Base-by-base conservation (phyloP, 208 protist species). In the Trypanosoma rangeli region DNA sequence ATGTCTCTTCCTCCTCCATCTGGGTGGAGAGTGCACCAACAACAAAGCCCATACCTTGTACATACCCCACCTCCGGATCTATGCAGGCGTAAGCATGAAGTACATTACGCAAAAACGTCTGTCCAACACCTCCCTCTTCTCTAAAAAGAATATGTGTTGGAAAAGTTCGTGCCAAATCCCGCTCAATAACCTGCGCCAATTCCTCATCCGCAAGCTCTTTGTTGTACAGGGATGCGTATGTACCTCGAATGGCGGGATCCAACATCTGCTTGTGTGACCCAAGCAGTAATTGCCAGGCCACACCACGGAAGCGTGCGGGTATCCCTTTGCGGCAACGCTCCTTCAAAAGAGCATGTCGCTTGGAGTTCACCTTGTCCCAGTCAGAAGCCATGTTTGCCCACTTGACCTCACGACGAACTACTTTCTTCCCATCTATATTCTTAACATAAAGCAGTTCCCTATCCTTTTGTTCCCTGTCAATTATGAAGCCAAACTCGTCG, bases 41-140 rank as follows among this genome's bases (percentile, higher is more conserved):
- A 57, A 98, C 74, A 64, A 98, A 98, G 26, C 76, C 90, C 95
- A 98, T 98, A 22, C 95, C 95, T 74, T 98, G 95, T 67, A 94
- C 92, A 79, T 98, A 98, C 60, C 92, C 95, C 64, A 98, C 92
- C 77, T 97, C 87, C 7, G 93, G 93, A 70, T 98, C 90, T 28
- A 80, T 78, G 28, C 74, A 80, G 4, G 93, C 95, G 78, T 97
- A 98, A 22, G 94, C 93, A 74, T 92, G 85, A 1, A 98, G 85
- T 50, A 98, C 87, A 73, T 94, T 95, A 42, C 80, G 78, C 59
- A 98, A 76, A 42, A 93, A 90, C 7, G 79, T 87, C 74, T 97
- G 92, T 26, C 93, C 92, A 15, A 88, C 79, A 16, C 94, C 91
- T 29, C 80, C 89, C 28, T 85, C 74, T 10, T 95, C 83, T 58